phyloP scores from a whole-genome alignment of 257 asterid species.

The Nicotiana knightiana region DNA sequence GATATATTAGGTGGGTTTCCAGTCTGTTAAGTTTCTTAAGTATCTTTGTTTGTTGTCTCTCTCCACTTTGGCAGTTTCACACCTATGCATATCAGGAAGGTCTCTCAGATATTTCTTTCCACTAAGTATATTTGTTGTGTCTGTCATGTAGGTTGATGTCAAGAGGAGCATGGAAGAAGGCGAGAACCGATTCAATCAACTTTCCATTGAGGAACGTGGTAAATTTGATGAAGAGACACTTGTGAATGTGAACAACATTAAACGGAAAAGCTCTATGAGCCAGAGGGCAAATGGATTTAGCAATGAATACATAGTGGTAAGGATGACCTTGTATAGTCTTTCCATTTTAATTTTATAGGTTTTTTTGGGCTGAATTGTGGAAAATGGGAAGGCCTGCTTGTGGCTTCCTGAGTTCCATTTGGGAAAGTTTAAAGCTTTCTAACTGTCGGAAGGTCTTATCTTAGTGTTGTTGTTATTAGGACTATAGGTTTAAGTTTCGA shows the following conservation, averaged over 20 bases:
- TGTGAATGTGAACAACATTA: slow-evolving; percentile 79
- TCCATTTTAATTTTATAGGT: not conserved
- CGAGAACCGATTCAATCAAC: slow-evolving; percentile 71
- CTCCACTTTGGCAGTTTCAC: not conserved
- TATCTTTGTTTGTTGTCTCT: not conserved
- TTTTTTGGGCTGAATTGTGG: not conserved
- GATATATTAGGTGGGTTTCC: not conserved
- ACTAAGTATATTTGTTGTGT: not conserved
- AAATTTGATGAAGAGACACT: slow-evolving; percentile 98
- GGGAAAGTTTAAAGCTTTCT: not conserved
- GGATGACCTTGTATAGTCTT: not conserved
- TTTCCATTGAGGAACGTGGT: slow-evolving; percentile 93
- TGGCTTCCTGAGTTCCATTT: not conserved
- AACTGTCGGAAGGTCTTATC: not conserved
- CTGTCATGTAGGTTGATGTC: slow-evolving; percentile 58
- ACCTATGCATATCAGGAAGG: not conserved
- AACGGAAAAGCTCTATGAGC: slow-evolving; percentile 51
- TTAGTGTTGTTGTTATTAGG: not conserved
- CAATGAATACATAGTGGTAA: slow-evolving; percentile 96
- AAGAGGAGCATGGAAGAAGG: slow-evolving; percentile 71
- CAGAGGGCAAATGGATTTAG: slow-evolving; percentile 61
- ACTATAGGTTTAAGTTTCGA: not conserved
- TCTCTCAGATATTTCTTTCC: not conserved
- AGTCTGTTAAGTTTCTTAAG: not conserved
- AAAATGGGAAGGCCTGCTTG: not conserved